Evolutionary conservation across 1,284 basidiomycete genomes (phyloP), one percentile per base, ranked within the genome.

Genomic region (Trichosporon sp.): DNA sequence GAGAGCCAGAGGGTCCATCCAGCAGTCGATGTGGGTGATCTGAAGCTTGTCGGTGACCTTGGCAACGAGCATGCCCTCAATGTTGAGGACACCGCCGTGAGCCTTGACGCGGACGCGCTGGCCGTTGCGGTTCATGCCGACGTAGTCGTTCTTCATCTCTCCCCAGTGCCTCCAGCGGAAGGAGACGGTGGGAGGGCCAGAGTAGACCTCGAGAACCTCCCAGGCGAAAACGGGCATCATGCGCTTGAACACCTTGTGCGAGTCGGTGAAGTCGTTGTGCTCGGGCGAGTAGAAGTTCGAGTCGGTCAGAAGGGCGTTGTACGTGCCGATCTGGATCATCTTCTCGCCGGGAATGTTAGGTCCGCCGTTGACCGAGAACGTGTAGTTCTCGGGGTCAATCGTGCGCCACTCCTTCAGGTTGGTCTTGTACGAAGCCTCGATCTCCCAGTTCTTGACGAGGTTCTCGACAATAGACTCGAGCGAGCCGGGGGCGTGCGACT

Each of bases 361-460:
- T 2, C 65, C 65, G 33, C 65, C 65, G 60, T 66, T 66, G 14
- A 59, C 19, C 14, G 57, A 61, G 40, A 66, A 66, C 13, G 56
- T 66, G 65, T 66, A 66, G 25, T 33, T 36, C 14, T 27, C 36
- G 58, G 59, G 58, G 61, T 59, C 64, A 56, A 65, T 58, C 40
- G 61, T 65, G 33, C 64, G 61, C 64, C 65, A 66, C 25, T 66
- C 62, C 29, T 63, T 59, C 56, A 64, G 60, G 60, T 64, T 56
- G 57, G 65, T 66, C 65, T 66, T 66, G 65, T 59, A 66, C 25
- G 62, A 64, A 9, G 65, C 65, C 65, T 66, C 65, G 33, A 66
- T 66, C 58, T 66, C 65, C 65, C 65, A 66, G 65, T 66, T 66
- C 65, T 66, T 66, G 29, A 66, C 65, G 21, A 66, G 60, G 62